Evolutionary conservation across 108 stramenopile genomes (phyloP).

Genomic region (Chaetoceros tenuissimus): DNA sequence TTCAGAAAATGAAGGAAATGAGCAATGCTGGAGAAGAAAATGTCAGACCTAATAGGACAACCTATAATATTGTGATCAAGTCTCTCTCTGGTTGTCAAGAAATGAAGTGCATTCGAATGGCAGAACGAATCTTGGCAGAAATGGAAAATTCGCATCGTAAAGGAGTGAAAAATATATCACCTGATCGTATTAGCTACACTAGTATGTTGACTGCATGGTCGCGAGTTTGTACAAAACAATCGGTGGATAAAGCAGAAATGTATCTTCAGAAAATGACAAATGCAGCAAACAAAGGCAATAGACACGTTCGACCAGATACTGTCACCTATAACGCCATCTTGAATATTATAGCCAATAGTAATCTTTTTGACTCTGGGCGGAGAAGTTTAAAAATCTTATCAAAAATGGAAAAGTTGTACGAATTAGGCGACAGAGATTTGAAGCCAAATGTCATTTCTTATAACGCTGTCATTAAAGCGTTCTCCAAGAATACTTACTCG

Average conservation of each 20-base stretch:
- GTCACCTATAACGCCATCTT: slow-evolving; percentile 32
- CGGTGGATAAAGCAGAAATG: slow-evolving; percentile 18
- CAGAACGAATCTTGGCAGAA: slow-evolving; percentile 16
- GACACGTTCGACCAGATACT: slow-evolving; percentile 20
- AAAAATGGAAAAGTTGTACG: slow-evolving; percentile 23
- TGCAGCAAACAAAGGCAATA: slow-evolving; percentile 18
- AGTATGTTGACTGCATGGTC: slow-evolving; percentile 24
- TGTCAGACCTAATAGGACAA: slow-evolving; percentile 12
- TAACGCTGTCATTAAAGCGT: slow-evolving; percentile 27
- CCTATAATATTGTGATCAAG: slow-evolving; percentile 29
- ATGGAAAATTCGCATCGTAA: slow-evolving; percentile 17
- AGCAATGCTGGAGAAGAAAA: background rate
- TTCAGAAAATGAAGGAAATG: background rate
- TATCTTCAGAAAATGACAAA: slow-evolving; percentile 23
- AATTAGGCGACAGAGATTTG: slow-evolving; percentile 7
- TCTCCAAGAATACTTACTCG: slow-evolving; percentile 12
- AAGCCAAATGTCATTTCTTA: slow-evolving; percentile 27
- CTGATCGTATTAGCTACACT: slow-evolving; percentile 28
- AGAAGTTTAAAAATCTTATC: slow-evolving; percentile 24
- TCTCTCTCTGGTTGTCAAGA: slow-evolving; percentile 18
- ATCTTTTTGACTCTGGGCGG: slow-evolving; percentile 6
- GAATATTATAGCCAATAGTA: slow-evolving; percentile 26
- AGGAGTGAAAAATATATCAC: slow-evolving; percentile 11
- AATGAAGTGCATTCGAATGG: slow-evolving; percentile 11
- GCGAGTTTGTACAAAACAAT: background rate